Base-by-base conservation (phyloP, 768 basidiomycete species). In the Tubosaeta brunneosetosa region DNA sequence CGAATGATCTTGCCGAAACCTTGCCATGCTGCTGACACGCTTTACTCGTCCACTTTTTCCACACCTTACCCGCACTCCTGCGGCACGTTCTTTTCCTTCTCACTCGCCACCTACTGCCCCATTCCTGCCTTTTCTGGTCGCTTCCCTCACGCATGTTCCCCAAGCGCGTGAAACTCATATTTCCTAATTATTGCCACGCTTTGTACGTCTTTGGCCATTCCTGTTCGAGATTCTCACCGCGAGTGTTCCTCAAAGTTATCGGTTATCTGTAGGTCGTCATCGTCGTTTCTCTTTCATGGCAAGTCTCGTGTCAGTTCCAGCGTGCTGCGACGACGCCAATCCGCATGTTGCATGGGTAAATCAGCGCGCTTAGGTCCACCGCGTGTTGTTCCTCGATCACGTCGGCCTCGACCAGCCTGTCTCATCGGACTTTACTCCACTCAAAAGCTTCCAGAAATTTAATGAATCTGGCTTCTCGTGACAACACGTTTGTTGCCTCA, bases 321-420 rank as follows among this genome's bases (percentile, higher is more conserved):
- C 66, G 51, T 67, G 66, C 49, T 56, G 38, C 50, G 54, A 51
- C 63, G 53, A 70, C 59, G 67, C 58, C 62, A 62, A 69, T 63
- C 65, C 65, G 62, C 69, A 61, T 60, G 66, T 68, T 65, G 47
- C 59, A 67, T 60, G 66, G 73, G 68, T 72, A 70, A 75, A 72
- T 73, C 73, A 73, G 74, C 74, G 74, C 76, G 74, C 76, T 78
- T 76, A 74, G 72, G 65, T 63, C 62, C 58, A 70, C 77, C 83
- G 79, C 83, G 78, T 85, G 85, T 78, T 72, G 75, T 73, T 70
- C 71, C 73, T 78, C 82, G 84, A 88, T 87, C 84, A 78, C 66
- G 68, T 73, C 75, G 74, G 75, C 75, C 78, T 75, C 73, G 74
- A 74, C 63, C 74, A 75, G 75, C 68, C 70, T 74, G 77, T 62